Conservation (phyloP, 768 basidiomycete species). For the Phlegmacium glaucopus region DNA sequence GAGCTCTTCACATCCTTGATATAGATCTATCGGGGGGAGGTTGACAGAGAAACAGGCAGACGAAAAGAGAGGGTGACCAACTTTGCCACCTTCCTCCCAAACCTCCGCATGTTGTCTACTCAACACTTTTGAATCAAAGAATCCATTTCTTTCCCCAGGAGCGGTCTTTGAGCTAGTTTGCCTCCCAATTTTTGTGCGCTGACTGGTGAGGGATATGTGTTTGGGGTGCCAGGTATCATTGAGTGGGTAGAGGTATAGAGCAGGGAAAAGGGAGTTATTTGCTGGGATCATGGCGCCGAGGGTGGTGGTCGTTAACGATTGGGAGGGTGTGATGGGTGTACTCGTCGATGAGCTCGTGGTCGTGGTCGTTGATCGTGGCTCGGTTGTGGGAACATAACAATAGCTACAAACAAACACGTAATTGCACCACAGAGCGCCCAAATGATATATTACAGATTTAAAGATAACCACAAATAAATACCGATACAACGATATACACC, state of each 20-base stretch:
- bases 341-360: too few species aligned
- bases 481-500: too few species aligned
- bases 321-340: too few species aligned
- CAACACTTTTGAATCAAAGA: constrained; percentile 93
- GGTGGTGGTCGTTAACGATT: constrained; percentile 1
- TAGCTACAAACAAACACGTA: too few species aligned
- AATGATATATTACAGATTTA: too few species aligned
- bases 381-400: too few species aligned
- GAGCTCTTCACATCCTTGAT: constrained; percentile 99
- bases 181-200: constrained; percentile 87
- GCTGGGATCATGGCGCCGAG: constrained; percentile 9
- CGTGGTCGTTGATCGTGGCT: too few species aligned
- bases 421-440: too few species aligned
- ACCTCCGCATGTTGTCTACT: constrained; percentile 96
- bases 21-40: constrained; percentile 64
- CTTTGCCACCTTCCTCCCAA: constrained; percentile 93
- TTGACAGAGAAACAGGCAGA: constrained; percentile 6
- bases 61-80: constrained; percentile 29
- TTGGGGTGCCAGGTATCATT: constrained; percentile 94
- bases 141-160: constrained; percentile 90
- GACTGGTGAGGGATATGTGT: constrained; percentile 77
- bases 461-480: too few species aligned
- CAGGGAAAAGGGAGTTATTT: constrained; percentile 26
- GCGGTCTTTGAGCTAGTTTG: constrained; percentile 96
- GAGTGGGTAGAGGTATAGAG: constrained; percentile 82